Conservation (phyloP, 257 asterid genomes). For the Gentiana straminea region DNA sequence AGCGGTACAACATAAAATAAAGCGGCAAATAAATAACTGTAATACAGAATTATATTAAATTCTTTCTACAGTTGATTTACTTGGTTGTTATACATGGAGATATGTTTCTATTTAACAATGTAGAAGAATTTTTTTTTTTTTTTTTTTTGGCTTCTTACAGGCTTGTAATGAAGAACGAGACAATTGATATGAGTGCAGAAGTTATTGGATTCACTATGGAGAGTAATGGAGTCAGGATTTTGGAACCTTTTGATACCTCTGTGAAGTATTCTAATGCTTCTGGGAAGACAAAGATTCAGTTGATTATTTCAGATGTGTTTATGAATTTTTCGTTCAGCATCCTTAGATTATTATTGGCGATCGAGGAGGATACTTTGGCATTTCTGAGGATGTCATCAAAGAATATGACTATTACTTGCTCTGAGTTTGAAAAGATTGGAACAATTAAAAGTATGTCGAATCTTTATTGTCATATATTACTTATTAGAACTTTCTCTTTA, state of each 20-base stretch:
- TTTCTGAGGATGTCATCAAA: constrained; percentile 79
- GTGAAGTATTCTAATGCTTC: constrained; percentile 50
- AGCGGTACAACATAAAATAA: too few species aligned
- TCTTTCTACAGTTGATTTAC: too few species aligned
- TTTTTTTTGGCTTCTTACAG: constrained; percentile 35
- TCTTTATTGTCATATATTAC: not conserved
- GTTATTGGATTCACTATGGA: constrained; percentile 84
- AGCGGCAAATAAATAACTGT: too few species aligned
- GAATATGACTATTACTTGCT: constrained; percentile 71
- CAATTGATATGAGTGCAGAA: constrained; percentile 57
- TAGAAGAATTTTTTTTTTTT: not conserved
- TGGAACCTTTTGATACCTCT: constrained; percentile 93
- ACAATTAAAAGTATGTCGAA: constrained; percentile 50
- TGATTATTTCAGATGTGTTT: constrained; percentile 73
- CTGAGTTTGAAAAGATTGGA: constrained; percentile 86
- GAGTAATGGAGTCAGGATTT: constrained; percentile 86
- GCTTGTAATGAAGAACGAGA: constrained; percentile 65
- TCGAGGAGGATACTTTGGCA: constrained; percentile 86
- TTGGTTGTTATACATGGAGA: too few species aligned
- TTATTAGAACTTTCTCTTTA: constrained; percentile 3
- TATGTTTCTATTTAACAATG: too few species aligned
- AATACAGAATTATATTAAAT: too few species aligned
- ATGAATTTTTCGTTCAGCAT: constrained; percentile 94
- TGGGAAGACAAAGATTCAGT: constrained; percentile 62
- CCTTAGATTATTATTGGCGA: constrained; percentile 75